phyloP scores from a whole-genome alignment of 805 yeast species.

The Teunomyces aglyptinius region DNA sequence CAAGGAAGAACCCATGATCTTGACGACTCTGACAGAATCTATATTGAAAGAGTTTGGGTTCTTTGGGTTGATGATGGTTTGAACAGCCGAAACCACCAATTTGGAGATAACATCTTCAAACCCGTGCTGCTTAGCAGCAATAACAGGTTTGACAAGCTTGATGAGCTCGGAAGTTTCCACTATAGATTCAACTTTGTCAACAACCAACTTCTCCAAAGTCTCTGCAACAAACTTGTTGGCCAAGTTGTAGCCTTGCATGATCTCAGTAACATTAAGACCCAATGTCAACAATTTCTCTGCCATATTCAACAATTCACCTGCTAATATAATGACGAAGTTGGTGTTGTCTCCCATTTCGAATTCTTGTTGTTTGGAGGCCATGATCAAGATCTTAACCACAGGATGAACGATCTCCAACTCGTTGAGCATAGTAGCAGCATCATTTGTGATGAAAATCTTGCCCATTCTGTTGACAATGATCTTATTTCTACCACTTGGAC shows the following conservation, averaged over 20 bases:
- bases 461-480: conserved; percentile 87
- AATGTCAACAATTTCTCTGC: conserved; percentile 81
- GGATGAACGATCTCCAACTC: conserved; percentile 96
- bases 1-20: conserved; percentile 90
- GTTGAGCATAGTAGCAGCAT: conserved; percentile 95
- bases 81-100: conserved; percentile 82
- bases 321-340: conserved; percentile 84
- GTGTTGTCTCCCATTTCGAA: conserved; percentile 97
- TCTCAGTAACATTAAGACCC: conserved; percentile 90
- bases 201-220: conserved; percentile 63
- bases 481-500: conserved; percentile 97
- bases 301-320: conserved; percentile 85
- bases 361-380: conserved; percentile 97
- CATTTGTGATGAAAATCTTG: conserved; percentile 86
- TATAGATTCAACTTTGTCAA: conserved; percentile 61
- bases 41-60: conserved; percentile 73
- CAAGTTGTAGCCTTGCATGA: conserved; percentile 85
- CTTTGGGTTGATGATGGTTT: conserved; percentile 66
- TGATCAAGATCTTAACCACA: conserved; percentile 90
- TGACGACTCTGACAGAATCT: conserved; percentile 92
- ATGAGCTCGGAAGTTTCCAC: conserved; percentile 52
- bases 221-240: conserved; percentile 76
- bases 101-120: conserved; percentile 73
- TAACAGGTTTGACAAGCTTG: conserved; percentile 80
- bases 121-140: conserved; percentile 92